Evolutionary conservation across 148 eudicot genomes (phyloP).

Genomic region (Rhododendron henanense): DNA sequence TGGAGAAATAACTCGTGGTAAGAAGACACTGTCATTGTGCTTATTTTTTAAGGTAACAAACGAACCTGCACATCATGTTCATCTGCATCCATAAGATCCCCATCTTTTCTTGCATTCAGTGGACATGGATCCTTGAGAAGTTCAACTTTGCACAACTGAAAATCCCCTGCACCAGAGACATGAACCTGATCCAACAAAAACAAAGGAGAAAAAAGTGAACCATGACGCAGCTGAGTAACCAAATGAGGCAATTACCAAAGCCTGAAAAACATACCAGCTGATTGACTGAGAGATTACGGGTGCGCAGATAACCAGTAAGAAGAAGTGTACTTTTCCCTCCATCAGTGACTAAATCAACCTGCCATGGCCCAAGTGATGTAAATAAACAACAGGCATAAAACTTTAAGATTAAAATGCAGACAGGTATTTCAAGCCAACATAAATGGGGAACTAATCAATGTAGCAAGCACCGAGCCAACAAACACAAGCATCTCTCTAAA

Average conservation of each 20-base stretch:
- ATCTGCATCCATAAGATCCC: conserved; percentile 83
- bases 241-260: conserved; percentile 4
- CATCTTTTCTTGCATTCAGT: conserved; percentile 68
- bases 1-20: conserved; percentile 6
- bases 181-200: conserved; percentile 58
- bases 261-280: conserved; percentile 64
- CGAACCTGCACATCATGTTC: conserved; percentile 48
- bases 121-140: conserved; percentile 76
- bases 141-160: conserved; percentile 74
- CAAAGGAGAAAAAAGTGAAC: conserved; percentile 7
- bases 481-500: not conserved
- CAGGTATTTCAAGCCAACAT: not conserved
- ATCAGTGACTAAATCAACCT: conserved; percentile 69
- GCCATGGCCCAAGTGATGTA: conserved; percentile 8
- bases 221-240: not conserved
- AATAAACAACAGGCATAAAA: not conserved
- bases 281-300: conserved; percentile 77
- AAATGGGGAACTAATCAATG: not conserved
- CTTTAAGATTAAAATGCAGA: not conserved
- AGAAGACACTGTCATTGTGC: not conserved
- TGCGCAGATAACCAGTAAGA: conserved; percentile 81
- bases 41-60: not conserved
- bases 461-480: not conserved
- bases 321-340: conserved; percentile 70
- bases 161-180: conserved; percentile 96